These are phyloP conservation scores for Allomyces macrogynus DNA, from an alignment of 192 early-diverging fungal species.

Conservation along the genomic window DNA sequence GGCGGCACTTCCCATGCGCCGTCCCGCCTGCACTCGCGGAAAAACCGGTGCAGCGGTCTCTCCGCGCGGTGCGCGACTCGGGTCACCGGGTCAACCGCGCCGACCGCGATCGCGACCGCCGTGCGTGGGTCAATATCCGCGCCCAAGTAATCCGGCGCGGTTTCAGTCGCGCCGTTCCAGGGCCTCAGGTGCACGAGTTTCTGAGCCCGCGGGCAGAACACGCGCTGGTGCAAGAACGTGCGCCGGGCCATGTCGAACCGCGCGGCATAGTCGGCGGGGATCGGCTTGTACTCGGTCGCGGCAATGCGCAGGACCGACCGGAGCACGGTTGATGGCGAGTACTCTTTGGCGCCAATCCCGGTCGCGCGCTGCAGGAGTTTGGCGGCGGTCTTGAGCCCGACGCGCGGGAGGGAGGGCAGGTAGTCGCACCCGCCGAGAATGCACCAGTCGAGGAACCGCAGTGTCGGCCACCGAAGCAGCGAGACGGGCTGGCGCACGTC, in stretches of 20 bases:
- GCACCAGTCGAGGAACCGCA: constrained; percentile 65
- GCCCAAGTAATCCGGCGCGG: neutral
- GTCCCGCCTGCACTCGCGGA: too few species aligned
- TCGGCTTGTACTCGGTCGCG: neutral
- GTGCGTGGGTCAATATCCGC: too few species aligned
- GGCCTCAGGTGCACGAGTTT: constrained; percentile 27
- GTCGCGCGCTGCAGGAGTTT: constrained; percentile 11
- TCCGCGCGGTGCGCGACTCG: too few species aligned
- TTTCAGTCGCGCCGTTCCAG: neutral
- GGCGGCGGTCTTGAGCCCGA: constrained; percentile 70
- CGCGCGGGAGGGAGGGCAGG: constrained; percentile 52
- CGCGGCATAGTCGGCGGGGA: constrained; percentile 45
- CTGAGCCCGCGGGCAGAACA: constrained; percentile 47
- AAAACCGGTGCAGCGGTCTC: too few species aligned
- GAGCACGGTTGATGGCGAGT: too few species aligned
- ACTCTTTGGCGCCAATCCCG: neutral
- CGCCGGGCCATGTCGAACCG: constrained; percentile 54
- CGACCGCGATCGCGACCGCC: too few species aligned
- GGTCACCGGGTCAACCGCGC: too few species aligned
- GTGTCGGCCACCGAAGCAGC: constrained; percentile 24
- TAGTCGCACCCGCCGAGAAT: constrained; percentile 99
- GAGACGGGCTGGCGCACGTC: constrained; percentile 24
- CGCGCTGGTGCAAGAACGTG: constrained; percentile 76
- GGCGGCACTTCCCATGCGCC: too few species aligned
- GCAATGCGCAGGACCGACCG: too few species aligned